phyloP scores from a whole-genome alignment of 2,329 filamentous ascomycete genomes.

The Hypoxylon sp. region DNA sequence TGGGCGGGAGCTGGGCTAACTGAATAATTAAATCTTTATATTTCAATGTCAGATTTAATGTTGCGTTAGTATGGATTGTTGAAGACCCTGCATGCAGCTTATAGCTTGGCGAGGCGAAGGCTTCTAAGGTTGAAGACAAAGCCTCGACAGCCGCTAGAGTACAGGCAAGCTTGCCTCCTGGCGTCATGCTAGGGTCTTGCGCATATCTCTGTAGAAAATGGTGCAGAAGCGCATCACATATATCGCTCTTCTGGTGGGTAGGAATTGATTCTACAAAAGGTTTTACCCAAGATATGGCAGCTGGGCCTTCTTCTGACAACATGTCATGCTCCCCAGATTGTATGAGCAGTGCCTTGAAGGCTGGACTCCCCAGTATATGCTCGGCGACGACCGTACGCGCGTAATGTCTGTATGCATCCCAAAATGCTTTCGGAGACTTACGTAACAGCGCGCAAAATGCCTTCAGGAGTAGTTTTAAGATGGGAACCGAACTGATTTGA shows the following conservation, averaged over 20 bases:
- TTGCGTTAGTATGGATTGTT: slow-evolving; percentile 73
- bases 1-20: slow-evolving; percentile 64
- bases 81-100: slow-evolving; percentile 66
- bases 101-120: slow-evolving; percentile 65
- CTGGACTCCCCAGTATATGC: slow-evolving; percentile 81
- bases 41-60: slow-evolving; percentile 75
- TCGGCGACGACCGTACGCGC: slow-evolving; percentile 87
- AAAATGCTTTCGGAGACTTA: slow-evolving; percentile 84
- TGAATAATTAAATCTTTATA: slow-evolving; percentile 73
- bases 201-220: slow-evolving; percentile 78
- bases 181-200: slow-evolving; percentile 67
- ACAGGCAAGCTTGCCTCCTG: slow-evolving; percentile 72
- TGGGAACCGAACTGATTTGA: slow-evolving; percentile 64
- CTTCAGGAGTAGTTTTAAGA: slow-evolving; percentile 78
- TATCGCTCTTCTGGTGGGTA: slow-evolving; percentile 80
- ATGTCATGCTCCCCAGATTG: slow-evolving; percentile 72
- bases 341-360: slow-evolving; percentile 72
- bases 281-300: slow-evolving; percentile 83
- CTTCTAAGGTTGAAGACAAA: slow-evolving; percentile 69
- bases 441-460: slow-evolving; percentile 79
- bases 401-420: slow-evolving; percentile 88
- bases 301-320: slow-evolving; percentile 65
- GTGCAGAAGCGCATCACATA: slow-evolving; percentile 82
- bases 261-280: slow-evolving; percentile 84
- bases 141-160: slow-evolving; percentile 75